A percentile compares a stretch with the other conserved stretches of the same genome.
phyloP scores from a whole-genome alignment of 75 land plant species.

The Pseudotsuga menziesii region DNA sequence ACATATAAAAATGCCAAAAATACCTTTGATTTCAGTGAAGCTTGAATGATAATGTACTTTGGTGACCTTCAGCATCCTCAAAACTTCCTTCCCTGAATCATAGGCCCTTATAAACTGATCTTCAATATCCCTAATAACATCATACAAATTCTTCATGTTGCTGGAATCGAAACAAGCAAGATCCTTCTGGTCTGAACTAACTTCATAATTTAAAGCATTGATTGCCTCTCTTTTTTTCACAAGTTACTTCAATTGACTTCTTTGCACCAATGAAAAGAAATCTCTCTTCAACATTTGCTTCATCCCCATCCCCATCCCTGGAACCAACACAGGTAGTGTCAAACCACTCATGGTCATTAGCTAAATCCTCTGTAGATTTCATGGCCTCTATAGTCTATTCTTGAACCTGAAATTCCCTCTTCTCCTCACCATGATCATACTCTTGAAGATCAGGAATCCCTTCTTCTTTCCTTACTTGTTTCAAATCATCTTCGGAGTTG shows the following conservation, averaged over 20 bases:
- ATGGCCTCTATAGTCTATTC: not conserved
- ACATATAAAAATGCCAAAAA: not conserved
- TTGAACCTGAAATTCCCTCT: not conserved
- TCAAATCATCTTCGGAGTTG: no score
- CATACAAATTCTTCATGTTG: conserved; percentile 45
- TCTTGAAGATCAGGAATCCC: conserved; percentile 45
- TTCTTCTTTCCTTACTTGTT: conserved; percentile 18
- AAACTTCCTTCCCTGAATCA: conserved; percentile 44
- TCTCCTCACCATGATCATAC: conserved; percentile 22
- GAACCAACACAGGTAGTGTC: not conserved
- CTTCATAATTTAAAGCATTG: no score
- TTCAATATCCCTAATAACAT: conserved; percentile 60
- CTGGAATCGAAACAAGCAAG: conserved; percentile 30
- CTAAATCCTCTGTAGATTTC: not conserved
- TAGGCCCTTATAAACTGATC: conserved; percentile 46
- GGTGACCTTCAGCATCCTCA: conserved; percentile 44
- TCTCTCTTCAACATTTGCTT: not conserved
- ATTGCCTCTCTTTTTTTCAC: conserved; percentile 9
- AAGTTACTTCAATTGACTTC: conserved; percentile 9
- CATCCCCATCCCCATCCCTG: not conserved
- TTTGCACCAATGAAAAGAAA: not conserved
- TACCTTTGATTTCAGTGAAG: conserved; percentile 56
- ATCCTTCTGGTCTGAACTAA: conserved; percentile 25
- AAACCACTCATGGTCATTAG: not conserved
- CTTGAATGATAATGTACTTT: conserved; percentile 49